Conservation (phyloP, 352 stramenopile species). For the Nothophytophthora sp. region DNA sequence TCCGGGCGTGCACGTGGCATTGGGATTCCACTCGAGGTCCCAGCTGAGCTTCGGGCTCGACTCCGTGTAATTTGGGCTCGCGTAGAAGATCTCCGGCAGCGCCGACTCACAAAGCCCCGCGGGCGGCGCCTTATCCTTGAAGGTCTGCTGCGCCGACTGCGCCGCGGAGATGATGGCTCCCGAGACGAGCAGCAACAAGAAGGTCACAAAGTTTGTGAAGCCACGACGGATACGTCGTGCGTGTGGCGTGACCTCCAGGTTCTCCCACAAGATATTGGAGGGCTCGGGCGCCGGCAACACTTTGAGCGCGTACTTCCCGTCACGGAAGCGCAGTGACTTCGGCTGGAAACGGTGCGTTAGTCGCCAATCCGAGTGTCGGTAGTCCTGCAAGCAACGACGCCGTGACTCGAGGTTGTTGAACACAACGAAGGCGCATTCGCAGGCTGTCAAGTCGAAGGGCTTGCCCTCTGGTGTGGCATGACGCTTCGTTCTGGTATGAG, state of each 20-base stretch:
- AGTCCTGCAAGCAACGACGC: slow-evolving; percentile 76
- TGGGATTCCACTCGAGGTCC: slow-evolving; percentile 56
- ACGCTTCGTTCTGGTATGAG: slow-evolving; percentile 23
- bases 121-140: slow-evolving; percentile 69
- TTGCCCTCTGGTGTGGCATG: slow-evolving; percentile 23
- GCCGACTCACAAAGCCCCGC: slow-evolving; percentile 57
- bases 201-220: slow-evolving; percentile 73
- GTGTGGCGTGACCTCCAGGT: slow-evolving; percentile 68
- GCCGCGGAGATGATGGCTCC: slow-evolving; percentile 74
- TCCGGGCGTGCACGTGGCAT: slow-evolving; percentile 41
- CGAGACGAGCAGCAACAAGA: slow-evolving; percentile 72
- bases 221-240: slow-evolving; percentile 62
- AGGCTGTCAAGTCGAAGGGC: slow-evolving; percentile 61
- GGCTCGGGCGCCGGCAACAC: slow-evolving; percentile 69
- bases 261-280: slow-evolving; percentile 90
- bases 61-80: slow-evolving; percentile 28
- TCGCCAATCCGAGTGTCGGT: slow-evolving; percentile 50
- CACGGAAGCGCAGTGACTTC: slow-evolving; percentile 56
- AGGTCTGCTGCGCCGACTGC: slow-evolving; percentile 66
- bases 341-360: slow-evolving; percentile 56
- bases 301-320: slow-evolving; percentile 42
- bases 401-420: slow-evolving; percentile 88
- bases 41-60: slow-evolving; percentile 25
- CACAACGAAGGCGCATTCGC: slow-evolving; percentile 84
- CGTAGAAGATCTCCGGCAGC: slow-evolving; percentile 67